Percentiles rank a stretch among this genome's conserved stretches.
These are phyloP conservation scores for Cytospora schulzeri DNA, from an alignment of 2,329 filamentous ascomycete species.

Conservation along the genomic window DNA sequence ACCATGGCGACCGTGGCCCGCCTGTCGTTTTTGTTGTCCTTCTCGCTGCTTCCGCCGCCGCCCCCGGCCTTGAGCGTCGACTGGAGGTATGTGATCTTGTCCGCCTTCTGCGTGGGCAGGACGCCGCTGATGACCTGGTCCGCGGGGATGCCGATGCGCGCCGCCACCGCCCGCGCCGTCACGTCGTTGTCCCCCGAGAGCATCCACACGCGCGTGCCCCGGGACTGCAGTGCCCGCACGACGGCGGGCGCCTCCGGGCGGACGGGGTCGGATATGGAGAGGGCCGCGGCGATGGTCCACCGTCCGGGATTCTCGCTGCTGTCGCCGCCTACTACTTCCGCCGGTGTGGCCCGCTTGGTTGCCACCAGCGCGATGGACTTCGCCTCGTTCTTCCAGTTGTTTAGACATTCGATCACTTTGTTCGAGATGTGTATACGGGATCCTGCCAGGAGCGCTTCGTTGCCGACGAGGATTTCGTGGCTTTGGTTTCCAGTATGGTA, in stretches of 20 bases:
- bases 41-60: conserved; percentile 34
- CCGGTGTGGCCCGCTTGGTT: conserved; percentile 36
- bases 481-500: conserved; percentile 42
- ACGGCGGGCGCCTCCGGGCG: conserved; percentile 70
- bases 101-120: conserved; percentile 79
- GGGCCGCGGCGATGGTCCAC: conserved; percentile 62
- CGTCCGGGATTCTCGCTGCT: background rate
- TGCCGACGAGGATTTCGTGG: conserved; percentile 67
- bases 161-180: conserved; percentile 80
- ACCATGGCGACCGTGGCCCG: conserved; percentile 75
- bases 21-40: conserved; percentile 32
- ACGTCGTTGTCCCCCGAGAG: conserved; percentile 86
- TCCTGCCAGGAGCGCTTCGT: conserved; percentile 68
- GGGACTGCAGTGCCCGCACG: conserved; percentile 63
- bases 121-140: conserved; percentile 84
- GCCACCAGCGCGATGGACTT: conserved; percentile 66
- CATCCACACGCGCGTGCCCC: conserved; percentile 82
- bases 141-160: conserved; percentile 71
- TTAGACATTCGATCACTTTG: conserved; percentile 41
- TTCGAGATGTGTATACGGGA: conserved; percentile 44
- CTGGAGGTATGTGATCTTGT: conserved; percentile 68
- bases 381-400: conserved; percentile 63
- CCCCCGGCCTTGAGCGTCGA: conserved; percentile 46
- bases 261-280: conserved; percentile 81
- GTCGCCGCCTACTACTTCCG: no score